Percentiles rank a stretch among this genome's conserved stretches.
Evolutionary conservation across 1,284 basidiomycete species (phyloP).

Genomic region (Tilletia setariae): DNA sequence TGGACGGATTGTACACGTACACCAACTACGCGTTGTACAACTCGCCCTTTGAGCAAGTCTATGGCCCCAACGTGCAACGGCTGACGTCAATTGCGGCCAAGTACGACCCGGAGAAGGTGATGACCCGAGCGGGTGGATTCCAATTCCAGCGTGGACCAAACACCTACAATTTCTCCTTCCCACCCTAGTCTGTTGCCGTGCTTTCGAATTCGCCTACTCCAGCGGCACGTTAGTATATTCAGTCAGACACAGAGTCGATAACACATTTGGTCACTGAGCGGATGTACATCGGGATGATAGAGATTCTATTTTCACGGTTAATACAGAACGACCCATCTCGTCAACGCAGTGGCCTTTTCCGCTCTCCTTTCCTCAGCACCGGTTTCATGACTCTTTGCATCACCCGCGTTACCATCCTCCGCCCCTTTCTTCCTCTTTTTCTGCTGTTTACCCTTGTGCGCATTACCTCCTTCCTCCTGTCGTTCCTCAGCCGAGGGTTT

Average conservation of each 20-base stretch:
- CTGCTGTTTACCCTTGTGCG: background rate
- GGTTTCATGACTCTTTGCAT: no score
- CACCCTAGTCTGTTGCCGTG: no score
- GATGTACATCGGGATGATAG: no score
- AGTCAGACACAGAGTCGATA: no score
- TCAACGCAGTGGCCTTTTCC: no score
- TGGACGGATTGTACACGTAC: background rate
- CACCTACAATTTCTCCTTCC: background rate
- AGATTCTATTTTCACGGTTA: no score
- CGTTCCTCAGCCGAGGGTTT: background rate
- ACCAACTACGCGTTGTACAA: slow-evolving; percentile 12
- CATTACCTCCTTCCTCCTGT: background rate
- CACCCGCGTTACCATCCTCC: no score
- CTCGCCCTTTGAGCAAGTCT: background rate
- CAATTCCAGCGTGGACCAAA: slow-evolving; percentile 6
- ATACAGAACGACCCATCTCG: no score
- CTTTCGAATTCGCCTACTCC: no score
- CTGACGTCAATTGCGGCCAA: slow-evolving; percentile 9
- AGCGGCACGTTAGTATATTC: no score
- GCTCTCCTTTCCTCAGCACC: no score
- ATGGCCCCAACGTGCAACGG: background rate
- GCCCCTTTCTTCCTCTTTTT: background rate
- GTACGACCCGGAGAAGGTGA: slow-evolving; percentile 6
- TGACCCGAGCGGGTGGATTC: slow-evolving; percentile 10
- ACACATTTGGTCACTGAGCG: no score